Percentiles rank a stretch among this genome's conserved stretches.
Conservation (phyloP, 2,329 filamentous ascomycete species). For the Fusarium protoensiforme region DNA sequence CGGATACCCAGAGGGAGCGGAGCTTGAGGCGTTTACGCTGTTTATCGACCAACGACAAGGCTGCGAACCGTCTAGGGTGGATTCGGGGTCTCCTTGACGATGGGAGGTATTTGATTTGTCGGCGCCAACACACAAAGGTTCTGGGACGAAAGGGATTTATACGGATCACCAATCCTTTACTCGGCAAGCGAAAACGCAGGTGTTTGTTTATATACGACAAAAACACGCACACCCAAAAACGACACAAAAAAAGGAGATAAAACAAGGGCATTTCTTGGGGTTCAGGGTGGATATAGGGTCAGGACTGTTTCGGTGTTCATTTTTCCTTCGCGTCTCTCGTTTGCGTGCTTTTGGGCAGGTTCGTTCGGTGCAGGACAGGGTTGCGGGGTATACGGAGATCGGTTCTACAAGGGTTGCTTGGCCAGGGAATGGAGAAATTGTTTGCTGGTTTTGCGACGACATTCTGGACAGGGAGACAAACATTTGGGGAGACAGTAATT, state of each 20-base stretch:
- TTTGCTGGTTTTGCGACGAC: conserved; percentile 26
- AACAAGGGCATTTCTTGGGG: conserved; percentile 37
- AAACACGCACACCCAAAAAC: conserved; percentile 26
- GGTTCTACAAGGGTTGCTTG: conserved; percentile 34
- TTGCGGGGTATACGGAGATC: conserved; percentile 24
- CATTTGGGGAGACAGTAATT: conserved; percentile 23
- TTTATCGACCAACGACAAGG: conserved; percentile 28
- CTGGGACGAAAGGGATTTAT: conserved; percentile 24
- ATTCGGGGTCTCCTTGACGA: conserved; percentile 35
- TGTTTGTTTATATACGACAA: conserved; percentile 30
- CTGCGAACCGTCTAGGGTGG: conserved; percentile 36
- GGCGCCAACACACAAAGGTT: conserved; percentile 28
- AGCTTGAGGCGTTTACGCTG: conserved; percentile 38
- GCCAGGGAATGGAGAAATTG: conserved; percentile 37
- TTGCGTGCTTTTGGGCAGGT: conserved; percentile 27
- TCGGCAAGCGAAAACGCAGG: conserved; percentile 29
- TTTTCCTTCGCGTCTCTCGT: conserved; percentile 31
- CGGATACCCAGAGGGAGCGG: conserved; percentile 41
- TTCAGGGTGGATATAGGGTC: conserved; percentile 27
- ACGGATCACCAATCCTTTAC: conserved; percentile 21
- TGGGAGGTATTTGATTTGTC: conserved; percentile 37
- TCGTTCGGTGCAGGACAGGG: conserved; percentile 25
- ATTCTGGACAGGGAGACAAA: neutral
- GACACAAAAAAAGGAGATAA: conserved; percentile 7
- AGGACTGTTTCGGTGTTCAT: conserved; percentile 16